Conservation (phyloP, 2,329 filamentous ascomycete genomes). For the Parastagonospora avenae region DNA sequence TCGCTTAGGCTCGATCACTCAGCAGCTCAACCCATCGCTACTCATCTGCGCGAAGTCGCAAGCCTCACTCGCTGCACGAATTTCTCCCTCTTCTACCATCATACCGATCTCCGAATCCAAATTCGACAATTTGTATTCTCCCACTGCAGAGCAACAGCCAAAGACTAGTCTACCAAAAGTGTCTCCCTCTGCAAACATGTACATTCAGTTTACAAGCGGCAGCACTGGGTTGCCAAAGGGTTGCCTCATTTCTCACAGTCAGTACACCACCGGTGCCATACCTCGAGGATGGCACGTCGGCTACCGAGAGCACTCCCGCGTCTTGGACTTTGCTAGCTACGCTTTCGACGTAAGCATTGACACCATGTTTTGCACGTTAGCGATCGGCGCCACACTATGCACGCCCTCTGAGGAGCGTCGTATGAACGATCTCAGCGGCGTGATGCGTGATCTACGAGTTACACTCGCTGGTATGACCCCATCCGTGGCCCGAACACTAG, state of each 20-base stretch:
- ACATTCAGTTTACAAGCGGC: slow-evolving; percentile 46
- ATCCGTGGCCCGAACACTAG: slow-evolving; percentile 44
- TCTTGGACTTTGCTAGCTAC: slow-evolving; percentile 45
- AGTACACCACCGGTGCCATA: slow-evolving; percentile 44
- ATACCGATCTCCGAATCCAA: slow-evolving; percentile 42
- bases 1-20: slow-evolving; percentile 35
- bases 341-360: slow-evolving; percentile 47
- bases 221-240: slow-evolving; percentile 45
- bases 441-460: slow-evolving; percentile 42
- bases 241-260: slow-evolving; percentile 41
- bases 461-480: slow-evolving; percentile 46
- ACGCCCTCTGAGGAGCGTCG: slow-evolving; percentile 53
- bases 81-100: slow-evolving; percentile 37
- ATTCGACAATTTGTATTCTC: slow-evolving; percentile 33
- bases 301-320: slow-evolving; percentile 41
- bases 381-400: slow-evolving; percentile 42
- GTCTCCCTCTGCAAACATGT: slow-evolving; percentile 31
- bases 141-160: slow-evolving; percentile 35
- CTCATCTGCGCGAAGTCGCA: slow-evolving; percentile 39
- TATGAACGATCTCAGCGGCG: slow-evolving; percentile 54
- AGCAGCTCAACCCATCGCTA: slow-evolving; percentile 35
- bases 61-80: slow-evolving; percentile 30
- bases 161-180: slow-evolving; percentile 32
- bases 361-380: slow-evolving; percentile 43
- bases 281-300: slow-evolving; percentile 39